Evolutionary conservation across 73 alveolate genomes (phyloP), one percentile per base, ranked within the genome.

Genomic region (Paramecium caudatum): DNA sequence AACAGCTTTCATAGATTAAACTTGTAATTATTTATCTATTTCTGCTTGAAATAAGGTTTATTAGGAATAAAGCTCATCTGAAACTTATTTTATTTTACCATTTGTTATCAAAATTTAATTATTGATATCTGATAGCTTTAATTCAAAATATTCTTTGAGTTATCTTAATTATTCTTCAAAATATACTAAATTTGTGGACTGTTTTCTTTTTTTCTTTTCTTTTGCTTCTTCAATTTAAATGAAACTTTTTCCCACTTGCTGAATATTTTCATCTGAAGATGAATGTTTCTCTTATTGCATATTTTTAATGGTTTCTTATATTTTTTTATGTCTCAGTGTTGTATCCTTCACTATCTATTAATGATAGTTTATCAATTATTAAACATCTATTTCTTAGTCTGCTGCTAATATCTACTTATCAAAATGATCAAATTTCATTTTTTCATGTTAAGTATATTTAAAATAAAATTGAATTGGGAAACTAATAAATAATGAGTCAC

Each of bases 81-180:
- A 27, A 23, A 55, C 46, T 55, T 55, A 16, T 55, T 55, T 55
- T 7, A 55, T 9, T 43, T 55, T 55, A 9, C 13, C 23, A 10
- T 55, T 55, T 55, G 30, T 27, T 1, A 23, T 27, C 8, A 27
- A 16, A 55, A 55, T 55, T 23, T 55, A 16, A 55, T 23, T 55
- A 3, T 2, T 10, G 8, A 27, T 55, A 27, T 55, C 41, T 1
- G 23, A 37, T 0, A 55, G 9, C 8, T 55, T 10, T 12, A 19
- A 10, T 27, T 55, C 80, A 10, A 17, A 55, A 5, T 55, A 55
- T 23, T 55, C 80, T 21, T 25, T 55, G 10, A 55, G n/a, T 55
- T 55, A 55, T 10, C 80, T 37, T 10, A 55, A 23, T 10, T 55
- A 55, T 55, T 55, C 80, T 55, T 55, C 80, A 55, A 55, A 55